These are phyloP conservation scores for Sodiomyces alkalinus DNA, from an alignment of 2,329 filamentous ascomycete genomes.

Conservation along the genomic window DNA sequence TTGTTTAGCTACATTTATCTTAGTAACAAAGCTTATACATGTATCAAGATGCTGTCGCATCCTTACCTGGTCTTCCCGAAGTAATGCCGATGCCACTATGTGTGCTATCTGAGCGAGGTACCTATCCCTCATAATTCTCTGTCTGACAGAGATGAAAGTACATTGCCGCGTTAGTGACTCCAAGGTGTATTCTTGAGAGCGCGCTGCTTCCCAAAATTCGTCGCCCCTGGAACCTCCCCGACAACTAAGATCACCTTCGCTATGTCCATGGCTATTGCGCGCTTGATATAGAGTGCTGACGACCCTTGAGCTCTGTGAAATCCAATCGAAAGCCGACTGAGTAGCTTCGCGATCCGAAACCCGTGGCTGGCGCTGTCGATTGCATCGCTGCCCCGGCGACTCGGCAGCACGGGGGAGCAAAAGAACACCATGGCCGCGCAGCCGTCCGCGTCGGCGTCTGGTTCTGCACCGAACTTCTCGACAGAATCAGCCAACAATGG, in stretches of 20 bases:
- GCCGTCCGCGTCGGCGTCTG: constrained; percentile 17
- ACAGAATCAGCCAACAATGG: constrained; percentile 9
- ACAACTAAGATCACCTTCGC: neutral
- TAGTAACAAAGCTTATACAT: no score
- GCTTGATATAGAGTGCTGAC: no score
- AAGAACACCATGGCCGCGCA: constrained; percentile 27
- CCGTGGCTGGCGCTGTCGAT: constrained; percentile 1
- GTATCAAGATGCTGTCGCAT: no score
- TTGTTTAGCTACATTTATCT: no score
- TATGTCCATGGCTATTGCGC: neutral
- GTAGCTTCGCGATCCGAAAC: neutral
- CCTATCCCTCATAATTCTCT: neutral
- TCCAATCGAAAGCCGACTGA: neutral
- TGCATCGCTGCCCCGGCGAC: constrained; percentile 21
- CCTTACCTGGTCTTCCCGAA: no score
- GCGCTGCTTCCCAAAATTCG: neutral
- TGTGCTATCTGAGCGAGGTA: neutral
- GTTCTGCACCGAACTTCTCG: constrained; percentile 9
- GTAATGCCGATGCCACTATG: no score
- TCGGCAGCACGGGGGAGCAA: constrained; percentile 16
- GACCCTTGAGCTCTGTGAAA: no score
- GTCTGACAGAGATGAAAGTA: neutral
- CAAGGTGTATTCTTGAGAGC: neutral
- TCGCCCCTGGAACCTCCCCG: neutral
- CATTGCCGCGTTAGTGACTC: constrained; percentile 1